phyloP scores from a whole-genome alignment of 2,329 filamentous ascomycete genomes.

The Pseudogymnoascus sp. region DNA sequence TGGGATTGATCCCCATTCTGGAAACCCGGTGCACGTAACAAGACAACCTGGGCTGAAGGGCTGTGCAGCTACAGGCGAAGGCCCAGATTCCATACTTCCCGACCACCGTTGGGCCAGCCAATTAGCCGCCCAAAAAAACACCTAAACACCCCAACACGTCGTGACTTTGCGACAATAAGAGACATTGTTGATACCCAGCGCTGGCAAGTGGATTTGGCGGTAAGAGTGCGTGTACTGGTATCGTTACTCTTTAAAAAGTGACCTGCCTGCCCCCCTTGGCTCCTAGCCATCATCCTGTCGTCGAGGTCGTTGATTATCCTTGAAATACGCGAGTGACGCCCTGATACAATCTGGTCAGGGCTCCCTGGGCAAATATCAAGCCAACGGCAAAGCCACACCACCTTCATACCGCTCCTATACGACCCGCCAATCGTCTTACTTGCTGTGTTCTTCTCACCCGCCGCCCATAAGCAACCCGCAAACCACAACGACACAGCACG shows the following conservation, averaged over 20 bases:
- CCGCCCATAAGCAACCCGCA: background rate
- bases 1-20: conserved; percentile 9
- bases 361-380: background rate
- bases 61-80: conserved; percentile 1
- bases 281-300: background rate
- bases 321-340: conserved; percentile 1
- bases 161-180: conserved; percentile 1
- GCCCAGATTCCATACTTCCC: background rate
- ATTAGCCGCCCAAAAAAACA: conserved; percentile 4
- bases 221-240: background rate
- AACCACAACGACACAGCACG: background rate
- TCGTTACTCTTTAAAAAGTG: conserved; percentile 3
- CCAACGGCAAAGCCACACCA: background rate
- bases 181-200: conserved; percentile 2
- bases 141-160: conserved; percentile 1
- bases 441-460: background rate
- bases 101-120: background rate
- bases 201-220: background rate
- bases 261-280: conserved; percentile 1
- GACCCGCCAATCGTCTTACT: background rate
- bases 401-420: background rate
- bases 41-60: background rate
- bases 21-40: conserved; percentile 3
- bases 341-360: background rate
- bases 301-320: background rate